Conservation (phyloP, 768 basidiomycete genomes). For the Neoboletus magnificus region DNA sequence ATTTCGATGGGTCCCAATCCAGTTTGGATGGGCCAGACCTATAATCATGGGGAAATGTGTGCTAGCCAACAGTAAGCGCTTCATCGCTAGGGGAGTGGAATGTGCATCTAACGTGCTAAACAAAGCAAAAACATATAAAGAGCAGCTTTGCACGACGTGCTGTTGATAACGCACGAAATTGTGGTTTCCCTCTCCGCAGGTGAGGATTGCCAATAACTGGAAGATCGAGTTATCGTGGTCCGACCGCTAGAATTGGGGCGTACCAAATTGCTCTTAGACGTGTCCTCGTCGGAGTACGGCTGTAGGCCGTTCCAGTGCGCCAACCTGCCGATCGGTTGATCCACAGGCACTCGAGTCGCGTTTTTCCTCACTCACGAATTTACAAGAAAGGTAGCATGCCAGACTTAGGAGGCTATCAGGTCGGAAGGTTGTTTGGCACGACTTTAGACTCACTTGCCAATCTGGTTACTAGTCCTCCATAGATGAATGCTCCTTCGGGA, state of each 20-base stretch:
- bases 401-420: slow-evolving; percentile 2
- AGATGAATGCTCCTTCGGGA: slow-evolving; percentile 7
- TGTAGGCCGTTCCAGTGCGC: slow-evolving; percentile 12
- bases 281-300: slow-evolving; percentile 13
- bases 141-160: too few species aligned
- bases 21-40: slow-evolving; percentile 9
- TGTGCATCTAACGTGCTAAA: slow-evolving; percentile 6
- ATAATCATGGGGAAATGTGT: slow-evolving; percentile 14
- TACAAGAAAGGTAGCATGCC: slow-evolving; percentile 8
- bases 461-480: slow-evolving; percentile 8
- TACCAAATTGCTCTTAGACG: slow-evolving; percentile 11
- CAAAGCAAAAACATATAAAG: not conserved
- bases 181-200: slow-evolving; percentile 12
- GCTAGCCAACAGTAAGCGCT: slow-evolving; percentile 3
- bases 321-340: not conserved
- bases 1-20: slow-evolving; percentile 15
- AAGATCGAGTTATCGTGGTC: not conserved
- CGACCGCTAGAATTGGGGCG: not conserved
- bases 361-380: slow-evolving; percentile 4
- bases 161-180: slow-evolving; percentile 7
- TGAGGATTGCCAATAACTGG: slow-evolving; percentile 11
- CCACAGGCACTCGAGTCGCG: not conserved
- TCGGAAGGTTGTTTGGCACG: not conserved
- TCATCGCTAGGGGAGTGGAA: not conserved
- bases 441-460: slow-evolving; percentile 6